Evolutionary conservation across 139 green algal genomes (phyloP), one percentile per base, ranked within the genome.

Genomic region (Raphidocelis subcapitata): DNA sequence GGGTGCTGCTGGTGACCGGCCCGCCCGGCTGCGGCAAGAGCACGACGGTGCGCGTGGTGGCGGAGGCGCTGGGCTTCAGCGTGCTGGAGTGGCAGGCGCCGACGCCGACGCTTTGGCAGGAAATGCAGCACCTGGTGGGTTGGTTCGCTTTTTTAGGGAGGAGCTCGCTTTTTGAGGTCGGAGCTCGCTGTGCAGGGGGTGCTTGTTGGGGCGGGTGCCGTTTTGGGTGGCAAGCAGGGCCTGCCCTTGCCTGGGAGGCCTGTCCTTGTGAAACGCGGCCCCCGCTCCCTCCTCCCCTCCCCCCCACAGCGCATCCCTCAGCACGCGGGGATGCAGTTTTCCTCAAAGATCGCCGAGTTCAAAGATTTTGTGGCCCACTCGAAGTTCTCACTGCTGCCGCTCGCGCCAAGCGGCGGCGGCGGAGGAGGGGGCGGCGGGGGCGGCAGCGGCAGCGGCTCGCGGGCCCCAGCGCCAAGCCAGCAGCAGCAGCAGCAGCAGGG

Each of bases 321-420:
- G 77, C 57, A 56, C 60, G 75, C 41, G 12, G 57, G 36, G n/a
- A 23, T 75, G 28, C 5, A n/a, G 18, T 91, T 88, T 67, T 71
- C 51, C 28, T 90, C 83, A 66, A 95, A 95, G 77, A 71, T 96
- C 56, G 88, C 89, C 31, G 90, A 90, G 21, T 96, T 95, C 71
- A 82, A 90, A 35, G 70, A 76, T 32, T 94, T 94, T 82, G 84
- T 90, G 31, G 63, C 56, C 3, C 83, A 84, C 31, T 72, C 84
- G 56, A 92, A 91, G 77, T 84, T 89, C 80, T 79, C 84, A 3
- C 67, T 81, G 14, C 83, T 94, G 59, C 54, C 60, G 16, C 62
- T 91, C 57, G 23, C 59, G 21, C 31, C 37, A 18, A 41, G 64
- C 47, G 57, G 72, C n/a, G 37, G 31, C 28, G 49, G 18, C 20